A percentile compares a stretch with the other conserved stretches of the same genome.
Evolutionary conservation across 2,329 filamentous ascomycete genomes (phyloP).

Genomic region (Calonectria pseudoreteaudii): DNA sequence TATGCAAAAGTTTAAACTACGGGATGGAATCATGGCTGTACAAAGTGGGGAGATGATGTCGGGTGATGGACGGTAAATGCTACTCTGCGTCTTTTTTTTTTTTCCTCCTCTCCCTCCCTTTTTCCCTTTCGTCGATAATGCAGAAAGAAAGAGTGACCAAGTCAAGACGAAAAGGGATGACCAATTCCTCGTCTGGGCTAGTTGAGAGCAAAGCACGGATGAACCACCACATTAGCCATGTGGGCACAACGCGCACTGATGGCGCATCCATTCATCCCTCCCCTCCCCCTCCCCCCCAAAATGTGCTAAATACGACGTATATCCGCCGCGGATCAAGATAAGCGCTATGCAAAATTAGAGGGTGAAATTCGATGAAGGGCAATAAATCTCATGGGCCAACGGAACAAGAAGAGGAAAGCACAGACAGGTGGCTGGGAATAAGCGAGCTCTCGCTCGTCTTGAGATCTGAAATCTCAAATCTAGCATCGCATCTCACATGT

Average conservation of each 20-base stretch:
- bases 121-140: not conserved
- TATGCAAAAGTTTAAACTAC: constrained; percentile 7
- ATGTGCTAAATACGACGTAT: not conserved
- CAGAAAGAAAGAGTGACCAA: not conserved
- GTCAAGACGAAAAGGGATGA: not conserved
- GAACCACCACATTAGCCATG: not conserved
- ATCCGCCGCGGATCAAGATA: not conserved
- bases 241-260: not conserved
- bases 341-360: constrained; percentile 5
- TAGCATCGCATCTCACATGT: not conserved
- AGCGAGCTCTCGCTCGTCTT: not conserved
- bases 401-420: not conserved
- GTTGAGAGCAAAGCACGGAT: not conserved
- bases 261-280: not conserved
- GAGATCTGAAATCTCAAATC: constrained; percentile 8
- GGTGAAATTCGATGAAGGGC: not conserved
- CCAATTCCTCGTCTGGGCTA: not conserved
- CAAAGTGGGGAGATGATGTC: not conserved
- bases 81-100: not conserved
- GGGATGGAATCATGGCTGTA: not conserved
- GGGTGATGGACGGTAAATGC: not conserved
- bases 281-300: too few relatives aligned
- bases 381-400: not conserved
- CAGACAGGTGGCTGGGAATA: not conserved
- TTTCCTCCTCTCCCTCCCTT: not conserved